Conservation (phyloP, 306 rosid species). For the Argentina anserina region DNA sequence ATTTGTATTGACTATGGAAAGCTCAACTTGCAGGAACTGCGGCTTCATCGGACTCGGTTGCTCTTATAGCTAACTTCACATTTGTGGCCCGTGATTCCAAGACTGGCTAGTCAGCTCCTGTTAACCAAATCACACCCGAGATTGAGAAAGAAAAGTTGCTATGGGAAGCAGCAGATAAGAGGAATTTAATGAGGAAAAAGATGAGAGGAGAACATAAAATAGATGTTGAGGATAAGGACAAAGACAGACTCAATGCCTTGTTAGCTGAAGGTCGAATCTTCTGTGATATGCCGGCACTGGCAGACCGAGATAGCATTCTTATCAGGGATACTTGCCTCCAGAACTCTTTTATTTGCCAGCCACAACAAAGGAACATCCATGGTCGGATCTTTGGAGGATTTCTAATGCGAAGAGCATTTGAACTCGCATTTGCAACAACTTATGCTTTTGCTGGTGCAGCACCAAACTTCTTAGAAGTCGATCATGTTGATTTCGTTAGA, state of each 20-base stretch:
- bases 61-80: constrained; percentile 74
- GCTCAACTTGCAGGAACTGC: constrained; percentile 32
- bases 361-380: constrained; percentile 82
- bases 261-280: constrained; percentile 75
- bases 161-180: constrained; percentile 78
- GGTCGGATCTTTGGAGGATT: constrained; percentile 91
- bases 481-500: constrained; percentile 81
- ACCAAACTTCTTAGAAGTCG: constrained; percentile 82
- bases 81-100: constrained; percentile 78
- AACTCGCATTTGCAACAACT: constrained; percentile 77
- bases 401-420: constrained; percentile 87
- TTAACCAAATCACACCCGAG: constrained; percentile 64
- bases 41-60: constrained; percentile 37
- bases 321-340: constrained; percentile 63
- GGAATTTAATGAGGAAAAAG: constrained; percentile 57
- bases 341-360: constrained; percentile 85
- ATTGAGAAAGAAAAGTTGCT: constrained; percentile 52
- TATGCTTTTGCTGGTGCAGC: constrained; percentile 81
- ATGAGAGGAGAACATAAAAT: constrained; percentile 39
- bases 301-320: constrained; percentile 79
- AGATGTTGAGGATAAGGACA: constrained; percentile 31
- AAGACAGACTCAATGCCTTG: constrained; percentile 48
- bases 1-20: neutral
- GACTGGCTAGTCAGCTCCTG: constrained; percentile 61
- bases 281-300: constrained; percentile 83